These are phyloP conservation scores for Picea abies DNA, from an alignment of 83 land plant species.

Conservation along the genomic window DNA sequence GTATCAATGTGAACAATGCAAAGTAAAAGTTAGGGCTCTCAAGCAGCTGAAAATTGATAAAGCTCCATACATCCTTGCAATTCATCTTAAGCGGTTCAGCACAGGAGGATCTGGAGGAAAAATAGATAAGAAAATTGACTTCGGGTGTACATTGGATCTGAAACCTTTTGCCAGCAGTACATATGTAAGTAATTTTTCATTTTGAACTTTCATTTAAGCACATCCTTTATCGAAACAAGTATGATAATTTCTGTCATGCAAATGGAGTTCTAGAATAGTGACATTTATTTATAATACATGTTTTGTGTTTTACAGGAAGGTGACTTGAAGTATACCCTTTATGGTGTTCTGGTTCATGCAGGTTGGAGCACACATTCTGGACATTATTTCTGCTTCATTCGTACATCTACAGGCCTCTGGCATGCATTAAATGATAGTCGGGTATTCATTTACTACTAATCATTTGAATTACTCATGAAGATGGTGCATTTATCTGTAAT, in stretches of 20 bases:
- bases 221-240: not conserved
- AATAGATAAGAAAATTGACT: conserved; percentile 82
- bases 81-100: conserved; percentile 93
- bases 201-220: not conserved
- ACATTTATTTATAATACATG: not conserved
- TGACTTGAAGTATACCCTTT: conserved; percentile 69
- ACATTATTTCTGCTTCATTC: conserved; percentile 87
- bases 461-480: not conserved
- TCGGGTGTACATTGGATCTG: conserved; percentile 73
- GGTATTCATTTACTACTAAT: conserved; percentile 36
- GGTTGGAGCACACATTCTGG: conserved; percentile 94
- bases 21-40: conserved; percentile 84
- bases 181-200: conserved; percentile 37
- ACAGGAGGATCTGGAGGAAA: conserved; percentile 71
- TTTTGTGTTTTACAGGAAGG: conserved; percentile 44
- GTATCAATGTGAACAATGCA: conserved; percentile 86
- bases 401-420: conserved; percentile 83
- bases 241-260: not conserved
- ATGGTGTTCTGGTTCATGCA: conserved; percentile 90
- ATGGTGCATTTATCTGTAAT: not conserved
- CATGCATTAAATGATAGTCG: conserved; percentile 80
- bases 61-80: conserved; percentile 83
- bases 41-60: conserved; percentile 87
- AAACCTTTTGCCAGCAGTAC: conserved; percentile 84
- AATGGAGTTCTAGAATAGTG: not conserved